Percentiles rank a stretch among this genome's conserved stretches.
Evolutionary conservation across 768 basidiomycete genomes (phyloP).

Genomic region (Pulveroboletus sp.): DNA sequence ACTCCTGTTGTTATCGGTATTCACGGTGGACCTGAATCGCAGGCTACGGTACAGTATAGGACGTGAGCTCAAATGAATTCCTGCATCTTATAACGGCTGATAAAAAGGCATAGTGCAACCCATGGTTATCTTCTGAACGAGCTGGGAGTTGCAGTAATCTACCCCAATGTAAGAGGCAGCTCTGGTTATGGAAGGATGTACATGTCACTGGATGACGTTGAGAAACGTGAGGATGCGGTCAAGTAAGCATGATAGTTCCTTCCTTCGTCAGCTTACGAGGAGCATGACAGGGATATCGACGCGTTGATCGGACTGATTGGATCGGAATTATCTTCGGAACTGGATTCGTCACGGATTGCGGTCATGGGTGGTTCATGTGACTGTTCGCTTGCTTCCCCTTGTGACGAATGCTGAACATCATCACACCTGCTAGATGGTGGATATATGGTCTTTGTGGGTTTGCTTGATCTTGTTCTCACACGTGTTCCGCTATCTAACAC

Average conservation of each 20-base stretch:
- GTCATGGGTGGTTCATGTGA: constrained; percentile 42
- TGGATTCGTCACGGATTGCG: constrained; percentile 37
- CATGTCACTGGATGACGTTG: constrained; percentile 38
- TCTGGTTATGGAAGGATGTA: constrained; percentile 40
- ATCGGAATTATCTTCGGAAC: constrained; percentile 30
- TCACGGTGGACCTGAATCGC: constrained; percentile 39
- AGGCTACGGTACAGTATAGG: constrained; percentile 33
- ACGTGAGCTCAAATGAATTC: constrained; percentile 24
- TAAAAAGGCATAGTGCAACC: constrained; percentile 21
- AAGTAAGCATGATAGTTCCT: constrained; percentile 25
- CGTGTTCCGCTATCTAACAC: background rate
- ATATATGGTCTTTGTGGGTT: constrained; percentile 39
- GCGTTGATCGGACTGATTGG: constrained; percentile 35
- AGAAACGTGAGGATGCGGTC: constrained; percentile 42
- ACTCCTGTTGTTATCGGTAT: constrained; percentile 36
- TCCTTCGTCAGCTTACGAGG: background rate
- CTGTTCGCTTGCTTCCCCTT: background rate
- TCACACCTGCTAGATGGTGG: constrained; percentile 33
- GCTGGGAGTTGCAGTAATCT: constrained; percentile 37
- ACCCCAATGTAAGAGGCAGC: constrained; percentile 43
- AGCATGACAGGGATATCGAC: constrained; percentile 33
- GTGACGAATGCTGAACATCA: background rate
- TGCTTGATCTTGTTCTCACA: background rate
- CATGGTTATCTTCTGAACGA: constrained; percentile 43
- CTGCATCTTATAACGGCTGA: background rate